phyloP scores from a whole-genome alignment of 2,329 filamentous ascomycete species.

The Aureobasidium zeae region DNA sequence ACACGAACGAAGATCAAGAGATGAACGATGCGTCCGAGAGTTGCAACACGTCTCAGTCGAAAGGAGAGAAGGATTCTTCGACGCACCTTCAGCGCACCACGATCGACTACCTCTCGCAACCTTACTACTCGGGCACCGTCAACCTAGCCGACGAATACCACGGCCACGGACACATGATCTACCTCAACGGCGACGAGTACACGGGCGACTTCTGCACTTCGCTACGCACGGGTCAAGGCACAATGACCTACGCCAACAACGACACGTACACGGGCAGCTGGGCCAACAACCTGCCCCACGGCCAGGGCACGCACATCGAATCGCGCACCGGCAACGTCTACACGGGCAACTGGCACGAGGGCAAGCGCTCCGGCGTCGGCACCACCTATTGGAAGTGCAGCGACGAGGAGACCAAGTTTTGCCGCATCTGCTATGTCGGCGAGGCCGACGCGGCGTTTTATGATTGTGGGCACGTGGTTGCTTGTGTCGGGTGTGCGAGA shows the following conservation, averaged over 20 bases:
- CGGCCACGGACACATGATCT: conserved; percentile 46
- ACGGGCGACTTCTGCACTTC: conserved; percentile 45
- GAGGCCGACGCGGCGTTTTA: conserved; percentile 52
- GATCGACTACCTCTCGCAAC: conserved; percentile 45
- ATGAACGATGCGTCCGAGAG: conserved; percentile 24
- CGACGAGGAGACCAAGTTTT: conserved; percentile 50
- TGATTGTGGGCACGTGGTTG: conserved; percentile 54
- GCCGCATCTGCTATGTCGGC: conserved; percentile 54
- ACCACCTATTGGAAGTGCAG: conserved; percentile 53
- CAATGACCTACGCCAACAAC: conserved; percentile 52
- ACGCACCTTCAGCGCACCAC: conserved; percentile 34
- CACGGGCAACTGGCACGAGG: conserved; percentile 51
- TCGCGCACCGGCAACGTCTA: conserved; percentile 51
- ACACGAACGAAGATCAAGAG: conserved; percentile 23
- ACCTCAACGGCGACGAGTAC: conserved; percentile 47
- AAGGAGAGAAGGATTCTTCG: background rate
- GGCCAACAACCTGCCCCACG: conserved; percentile 54
- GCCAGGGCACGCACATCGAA: conserved; percentile 49
- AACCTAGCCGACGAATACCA: conserved; percentile 39
- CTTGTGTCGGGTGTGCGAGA: conserved; percentile 50
- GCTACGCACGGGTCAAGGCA: conserved; percentile 46
- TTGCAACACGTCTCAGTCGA: background rate
- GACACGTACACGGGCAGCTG: conserved; percentile 52
- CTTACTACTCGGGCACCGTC: conserved; percentile 48
- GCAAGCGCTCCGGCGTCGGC: conserved; percentile 53